A percentile compares a stretch with the other conserved stretches of the same genome.
phyloP scores from a whole-genome alignment of 148 eudicot genomes.

The Vaccinium vitisidaea region DNA sequence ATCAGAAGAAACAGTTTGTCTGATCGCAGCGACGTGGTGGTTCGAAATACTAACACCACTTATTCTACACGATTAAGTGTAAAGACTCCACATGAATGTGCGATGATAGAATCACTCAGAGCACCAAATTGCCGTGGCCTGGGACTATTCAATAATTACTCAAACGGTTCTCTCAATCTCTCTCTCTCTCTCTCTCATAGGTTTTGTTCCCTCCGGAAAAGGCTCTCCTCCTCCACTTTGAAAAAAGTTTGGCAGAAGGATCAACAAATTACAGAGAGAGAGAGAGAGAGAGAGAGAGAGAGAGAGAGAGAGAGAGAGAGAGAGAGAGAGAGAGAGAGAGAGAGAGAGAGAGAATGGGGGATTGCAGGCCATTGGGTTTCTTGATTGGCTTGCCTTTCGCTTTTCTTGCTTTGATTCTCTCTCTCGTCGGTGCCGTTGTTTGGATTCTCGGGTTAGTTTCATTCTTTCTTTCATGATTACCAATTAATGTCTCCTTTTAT shows the following conservation, averaged over 20 bases:
- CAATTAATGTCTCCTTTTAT: neutral
- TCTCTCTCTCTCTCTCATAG: neutral
- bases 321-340: neutral
- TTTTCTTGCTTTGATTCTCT: constrained; percentile 17
- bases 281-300: neutral
- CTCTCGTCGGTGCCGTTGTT: constrained; percentile 27
- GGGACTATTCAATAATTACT: no score
- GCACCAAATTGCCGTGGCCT: no score
- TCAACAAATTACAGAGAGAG: neutral
- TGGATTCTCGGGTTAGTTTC: constrained; percentile 30
- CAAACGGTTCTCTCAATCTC: no score
- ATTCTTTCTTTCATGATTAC: neutral
- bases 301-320: neutral
- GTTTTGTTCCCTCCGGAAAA: neutral
- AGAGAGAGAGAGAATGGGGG: constrained; percentile 14
- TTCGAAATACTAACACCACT: no score
- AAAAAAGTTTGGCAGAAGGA: neutral
- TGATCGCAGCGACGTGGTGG: no score
- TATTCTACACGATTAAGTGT: no score
- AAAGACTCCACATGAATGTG: no score
- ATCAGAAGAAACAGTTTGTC: no score
- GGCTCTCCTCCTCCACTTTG: neutral
- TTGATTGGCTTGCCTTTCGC: constrained; percentile 30
- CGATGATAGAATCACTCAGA: no score
- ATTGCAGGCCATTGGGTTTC: constrained; percentile 33